Evolutionary conservation across 148 eudicot species (phyloP).

Genomic region (Pharnaceum exiguum): DNA sequence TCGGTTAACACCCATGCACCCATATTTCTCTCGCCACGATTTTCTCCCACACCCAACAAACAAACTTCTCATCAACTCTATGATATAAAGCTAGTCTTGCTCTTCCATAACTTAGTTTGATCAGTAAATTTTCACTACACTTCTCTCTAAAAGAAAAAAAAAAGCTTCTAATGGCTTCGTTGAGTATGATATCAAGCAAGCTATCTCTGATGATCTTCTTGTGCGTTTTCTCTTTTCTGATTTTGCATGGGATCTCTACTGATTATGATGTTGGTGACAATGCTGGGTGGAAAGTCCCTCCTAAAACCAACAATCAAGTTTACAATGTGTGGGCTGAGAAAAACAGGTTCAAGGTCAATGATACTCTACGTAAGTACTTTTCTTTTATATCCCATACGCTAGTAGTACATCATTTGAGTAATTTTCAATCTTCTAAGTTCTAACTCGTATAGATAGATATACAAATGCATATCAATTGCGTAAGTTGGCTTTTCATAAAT

Average conservation of each 20-base stretch:
- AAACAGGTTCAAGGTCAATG: slow-evolving; percentile 47
- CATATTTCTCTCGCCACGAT: slow-evolving; percentile 6
- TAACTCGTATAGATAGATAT: too few relatives aligned
- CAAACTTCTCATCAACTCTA: slow-evolving; percentile 9
- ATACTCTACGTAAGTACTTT: slow-evolving; percentile 50
- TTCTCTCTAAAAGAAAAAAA: neutral
- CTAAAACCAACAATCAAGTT: slow-evolving; percentile 21
- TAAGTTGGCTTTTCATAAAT: too few relatives aligned
- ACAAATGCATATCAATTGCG: too few relatives aligned
- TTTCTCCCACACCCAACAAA: neutral
- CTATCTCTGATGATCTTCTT: neutral
- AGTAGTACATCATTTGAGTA: too few relatives aligned
- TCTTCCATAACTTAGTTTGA: neutral
- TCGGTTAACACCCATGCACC: slow-evolving; percentile 7
- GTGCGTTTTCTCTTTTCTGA: slow-evolving; percentile 13
- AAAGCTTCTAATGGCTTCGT: neutral
- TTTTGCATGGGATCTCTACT: slow-evolving; percentile 12
- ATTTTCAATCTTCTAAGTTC: too few relatives aligned
- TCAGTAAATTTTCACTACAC: neutral
- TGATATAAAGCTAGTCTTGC: neutral
- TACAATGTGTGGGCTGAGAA: slow-evolving; percentile 54
- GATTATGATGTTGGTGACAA: slow-evolving; percentile 47
- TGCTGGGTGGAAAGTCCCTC: slow-evolving; percentile 49
- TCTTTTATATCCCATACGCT: too few relatives aligned
- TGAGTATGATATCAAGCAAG: neutral